Evolutionary conservation across 2,329 filamentous ascomycete species (phyloP).

Genomic region (Fusarium gaditjirri): DNA sequence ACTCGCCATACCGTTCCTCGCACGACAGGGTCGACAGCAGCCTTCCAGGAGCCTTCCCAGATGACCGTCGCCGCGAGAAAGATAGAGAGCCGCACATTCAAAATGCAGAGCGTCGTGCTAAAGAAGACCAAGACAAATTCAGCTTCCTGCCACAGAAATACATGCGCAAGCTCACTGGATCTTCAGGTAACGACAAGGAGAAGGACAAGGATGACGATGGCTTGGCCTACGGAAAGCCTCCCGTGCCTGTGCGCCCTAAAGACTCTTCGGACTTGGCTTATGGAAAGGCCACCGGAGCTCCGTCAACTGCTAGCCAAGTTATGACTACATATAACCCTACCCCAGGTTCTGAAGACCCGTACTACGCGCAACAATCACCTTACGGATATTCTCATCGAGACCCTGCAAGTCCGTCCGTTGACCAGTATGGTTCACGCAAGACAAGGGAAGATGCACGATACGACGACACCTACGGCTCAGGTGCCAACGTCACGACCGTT

Average conservation of each 20-base stretch:
- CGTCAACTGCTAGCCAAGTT: slow-evolving; percentile 37
- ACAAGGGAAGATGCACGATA: slow-evolving; percentile 39
- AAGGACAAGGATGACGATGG: slow-evolving; percentile 60
- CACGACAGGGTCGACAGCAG: slow-evolving; percentile 48
- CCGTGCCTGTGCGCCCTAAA: slow-evolving; percentile 42
- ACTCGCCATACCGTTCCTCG: slow-evolving; percentile 52
- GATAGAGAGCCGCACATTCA: slow-evolving; percentile 37
- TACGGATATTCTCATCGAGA: slow-evolving; percentile 31
- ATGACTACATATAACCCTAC: slow-evolving; percentile 43
- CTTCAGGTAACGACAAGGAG: slow-evolving; percentile 44
- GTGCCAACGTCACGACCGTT: slow-evolving; percentile 55
- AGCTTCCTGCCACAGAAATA: slow-evolving; percentile 62
- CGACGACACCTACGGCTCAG: slow-evolving; percentile 53
- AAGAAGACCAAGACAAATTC: slow-evolving; percentile 52
- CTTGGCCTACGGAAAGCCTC: slow-evolving; percentile 60
- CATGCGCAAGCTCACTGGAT: slow-evolving; percentile 50
- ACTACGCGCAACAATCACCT: slow-evolving; percentile 25
- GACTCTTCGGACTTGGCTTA: slow-evolving; percentile 39
- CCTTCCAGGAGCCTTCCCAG: slow-evolving; percentile 50
- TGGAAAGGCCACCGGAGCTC: slow-evolving; percentile 35
- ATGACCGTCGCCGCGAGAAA: slow-evolving; percentile 46
- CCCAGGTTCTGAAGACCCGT: slow-evolving; percentile 12
- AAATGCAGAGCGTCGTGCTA: slow-evolving; percentile 18
- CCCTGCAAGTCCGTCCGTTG: slow-evolving; percentile 29
- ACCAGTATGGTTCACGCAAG: slow-evolving; percentile 33